Percentiles rank a stretch among this genome's conserved stretches.
Evolutionary conservation across 2,329 filamentous ascomycete species (phyloP).

Genomic region (Colletotrichum tropicicola): DNA sequence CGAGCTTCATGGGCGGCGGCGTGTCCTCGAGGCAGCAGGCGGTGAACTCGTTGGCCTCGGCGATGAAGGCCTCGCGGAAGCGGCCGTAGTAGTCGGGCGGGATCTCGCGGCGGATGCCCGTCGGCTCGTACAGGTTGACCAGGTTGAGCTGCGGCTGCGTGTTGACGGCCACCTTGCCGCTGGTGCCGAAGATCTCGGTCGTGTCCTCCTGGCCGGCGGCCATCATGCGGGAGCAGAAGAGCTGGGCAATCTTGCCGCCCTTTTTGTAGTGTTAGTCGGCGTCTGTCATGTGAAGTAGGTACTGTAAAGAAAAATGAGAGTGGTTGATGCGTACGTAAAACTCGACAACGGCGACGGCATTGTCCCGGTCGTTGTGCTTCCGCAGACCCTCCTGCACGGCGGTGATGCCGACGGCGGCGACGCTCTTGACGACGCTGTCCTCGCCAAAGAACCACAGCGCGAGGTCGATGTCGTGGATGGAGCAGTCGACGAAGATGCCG

Average conservation of each 20-base stretch:
- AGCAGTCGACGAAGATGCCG: conserved; percentile 77
- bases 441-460: conserved; percentile 44
- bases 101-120: conserved; percentile 66
- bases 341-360: conserved; percentile 65
- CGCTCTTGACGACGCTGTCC: conserved; percentile 41
- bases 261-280: conserved; percentile 36
- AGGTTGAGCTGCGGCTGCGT: conserved; percentile 63
- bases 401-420: conserved; percentile 41
- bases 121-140: conserved; percentile 62
- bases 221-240: conserved; percentile 74
- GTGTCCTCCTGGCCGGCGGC: conserved; percentile 73
- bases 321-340: conserved; percentile 46
- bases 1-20: conserved; percentile 63
- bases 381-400: conserved; percentile 42
- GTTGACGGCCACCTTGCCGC: conserved; percentile 71
- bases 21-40: conserved; percentile 65
- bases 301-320: too few relatives aligned
- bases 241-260: conserved; percentile 70
- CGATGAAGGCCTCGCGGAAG: conserved; percentile 70
- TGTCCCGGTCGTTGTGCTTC: conserved; percentile 43
- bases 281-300: too few relatives aligned
- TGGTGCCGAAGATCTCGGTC: conserved; percentile 73
- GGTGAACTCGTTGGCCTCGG: conserved; percentile 71
- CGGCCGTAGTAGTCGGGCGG: conserved; percentile 69
- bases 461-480: conserved; percentile 71